Evolutionary conservation across 2,329 filamentous ascomycete genomes (phyloP).

Genomic region (Fusarium devonianum): DNA sequence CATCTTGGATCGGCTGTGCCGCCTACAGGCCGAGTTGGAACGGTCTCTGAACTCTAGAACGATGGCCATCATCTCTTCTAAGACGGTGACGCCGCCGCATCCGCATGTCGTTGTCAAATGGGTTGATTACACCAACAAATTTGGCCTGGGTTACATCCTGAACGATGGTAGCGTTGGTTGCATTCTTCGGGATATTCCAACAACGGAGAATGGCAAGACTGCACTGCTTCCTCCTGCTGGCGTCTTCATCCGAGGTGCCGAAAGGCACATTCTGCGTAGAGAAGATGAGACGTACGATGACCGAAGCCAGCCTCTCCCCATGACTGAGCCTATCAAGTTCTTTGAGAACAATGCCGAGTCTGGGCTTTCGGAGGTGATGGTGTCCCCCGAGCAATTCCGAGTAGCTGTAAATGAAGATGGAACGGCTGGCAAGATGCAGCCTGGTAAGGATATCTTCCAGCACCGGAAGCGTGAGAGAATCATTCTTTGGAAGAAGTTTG

Average conservation of each 20-base stretch:
- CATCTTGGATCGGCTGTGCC: slow-evolving; percentile 62
- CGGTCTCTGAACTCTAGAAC: slow-evolving; percentile 68
- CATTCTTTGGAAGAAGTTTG: slow-evolving; percentile 76
- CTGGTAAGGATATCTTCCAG: slow-evolving; percentile 70
- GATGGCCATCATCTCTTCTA: slow-evolving; percentile 66
- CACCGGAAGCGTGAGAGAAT: slow-evolving; percentile 71
- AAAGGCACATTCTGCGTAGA: slow-evolving; percentile 71
- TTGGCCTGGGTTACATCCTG: slow-evolving; percentile 83
- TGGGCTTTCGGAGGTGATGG: slow-evolving; percentile 68
- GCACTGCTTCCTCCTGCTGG: slow-evolving; percentile 72
- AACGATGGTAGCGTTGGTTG: slow-evolving; percentile 84
- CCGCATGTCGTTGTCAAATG: slow-evolving; percentile 77
- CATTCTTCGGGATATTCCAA: slow-evolving; percentile 65
- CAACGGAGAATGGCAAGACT: slow-evolving; percentile 56
- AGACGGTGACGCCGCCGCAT: slow-evolving; percentile 61
- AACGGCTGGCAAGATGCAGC: slow-evolving; percentile 65
- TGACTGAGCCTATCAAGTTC: slow-evolving; percentile 70
- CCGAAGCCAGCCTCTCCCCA: slow-evolving; percentile 68
- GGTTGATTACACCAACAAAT: slow-evolving; percentile 90
- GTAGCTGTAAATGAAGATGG: slow-evolving; percentile 63
- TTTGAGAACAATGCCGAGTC: slow-evolving; percentile 74
- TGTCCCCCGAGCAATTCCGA: slow-evolving; percentile 69
- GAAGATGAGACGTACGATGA: slow-evolving; percentile 63
- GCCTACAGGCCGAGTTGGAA: slow-evolving; percentile 67
- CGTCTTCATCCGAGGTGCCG: slow-evolving; percentile 74